A percentile compares a stretch with the other conserved stretches of the same genome.
Conservation (phyloP, 176 grass and related monocot genomes). For the Aechmea fasciata region DNA sequence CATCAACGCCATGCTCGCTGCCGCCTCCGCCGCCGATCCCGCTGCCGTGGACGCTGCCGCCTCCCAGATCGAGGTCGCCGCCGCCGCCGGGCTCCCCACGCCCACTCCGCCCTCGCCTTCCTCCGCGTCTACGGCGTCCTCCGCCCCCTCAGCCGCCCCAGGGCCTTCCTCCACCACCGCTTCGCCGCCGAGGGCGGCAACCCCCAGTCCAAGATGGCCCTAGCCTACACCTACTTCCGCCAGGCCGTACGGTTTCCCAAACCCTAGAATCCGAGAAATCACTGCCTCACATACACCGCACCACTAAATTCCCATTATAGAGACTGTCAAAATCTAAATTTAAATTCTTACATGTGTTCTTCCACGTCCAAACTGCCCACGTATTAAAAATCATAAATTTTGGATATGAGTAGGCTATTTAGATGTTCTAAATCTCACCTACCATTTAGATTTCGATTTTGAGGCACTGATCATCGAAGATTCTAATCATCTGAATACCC, state of each 20-base stretch:
- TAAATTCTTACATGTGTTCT: too few species aligned
- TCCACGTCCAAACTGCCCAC: too few species aligned
- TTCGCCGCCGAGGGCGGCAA: conserved; percentile 79
- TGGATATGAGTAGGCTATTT: too few species aligned
- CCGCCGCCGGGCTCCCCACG: conserved; percentile 39
- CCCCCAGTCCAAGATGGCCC: conserved; percentile 91
- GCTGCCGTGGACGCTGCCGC: conserved; percentile 47
- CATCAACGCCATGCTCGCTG: conserved; percentile 41
- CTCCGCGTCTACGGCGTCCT: conserved; percentile 53
- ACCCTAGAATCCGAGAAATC: background rate
- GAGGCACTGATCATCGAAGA: too few species aligned
- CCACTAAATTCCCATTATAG: too few species aligned
- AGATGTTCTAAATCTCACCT: too few species aligned
- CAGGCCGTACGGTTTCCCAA: conserved; percentile 47
- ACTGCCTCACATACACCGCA: too few species aligned
- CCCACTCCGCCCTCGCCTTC: conserved; percentile 81
- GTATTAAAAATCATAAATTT: too few species aligned
- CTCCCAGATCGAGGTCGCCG: conserved; percentile 62
- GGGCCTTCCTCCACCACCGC: conserved; percentile 75
- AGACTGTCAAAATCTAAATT: too few species aligned
- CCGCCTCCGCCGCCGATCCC: conserved; percentile 57
- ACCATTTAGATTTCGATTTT: too few species aligned
- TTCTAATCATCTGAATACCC: background rate
- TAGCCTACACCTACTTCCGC: conserved; percentile 80
- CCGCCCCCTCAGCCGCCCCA: conserved; percentile 48